Evolutionary conservation across 2,329 filamentous ascomycete species (phyloP), one percentile per base, ranked within the genome.

Genomic region (Cladobotryum mycophilum): DNA sequence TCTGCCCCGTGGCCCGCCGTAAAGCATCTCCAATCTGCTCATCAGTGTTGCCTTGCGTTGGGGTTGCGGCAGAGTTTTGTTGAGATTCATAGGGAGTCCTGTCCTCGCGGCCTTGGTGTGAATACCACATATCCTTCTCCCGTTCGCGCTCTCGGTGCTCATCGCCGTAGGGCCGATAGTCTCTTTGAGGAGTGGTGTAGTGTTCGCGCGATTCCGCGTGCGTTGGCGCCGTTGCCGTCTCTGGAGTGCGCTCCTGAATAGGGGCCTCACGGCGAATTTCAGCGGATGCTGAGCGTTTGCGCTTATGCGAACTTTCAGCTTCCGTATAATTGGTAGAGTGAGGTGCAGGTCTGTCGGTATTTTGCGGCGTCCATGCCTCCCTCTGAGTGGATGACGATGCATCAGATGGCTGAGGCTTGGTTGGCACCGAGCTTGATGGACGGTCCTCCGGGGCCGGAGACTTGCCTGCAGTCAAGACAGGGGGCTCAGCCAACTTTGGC

Each of bases 271-370:
- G 68, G 48, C 68, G 64, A 6, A 64, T 65, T 50, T 84, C 84
- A 36, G 73, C 66, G 5, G 85, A 88, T 42, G 75, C 70, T 6
- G 87, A 89, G 53, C 87, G 80, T 67, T 89, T 92, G 60, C 82
- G 80, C 67, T 85, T 86, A 59, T 81, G 76, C 15, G 76, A 69
- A 14, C 60, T 63, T 35, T 83, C 78, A n/a, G 64, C 61, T 33
- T 76, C 72, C 5, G 72, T 57, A 58, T 75, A 73, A 36, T 56
- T 56, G 41, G 70, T 58, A 2, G 72, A 61, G 46, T 70, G 68
- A 54, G 72, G 71, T 14, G 69, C 60, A 35, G 70, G 61, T 48
- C 73, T 67, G 4, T 79, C 76, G 38, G 65, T 58, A 42, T 62
- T 67, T 17, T 71, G 64, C 4, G 60, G 63, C 30, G 71, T 62